These are phyloP conservation scores for Suillus discolor DNA, from an alignment of 768 basidiomycete genomes.

Conservation along the genomic window DNA sequence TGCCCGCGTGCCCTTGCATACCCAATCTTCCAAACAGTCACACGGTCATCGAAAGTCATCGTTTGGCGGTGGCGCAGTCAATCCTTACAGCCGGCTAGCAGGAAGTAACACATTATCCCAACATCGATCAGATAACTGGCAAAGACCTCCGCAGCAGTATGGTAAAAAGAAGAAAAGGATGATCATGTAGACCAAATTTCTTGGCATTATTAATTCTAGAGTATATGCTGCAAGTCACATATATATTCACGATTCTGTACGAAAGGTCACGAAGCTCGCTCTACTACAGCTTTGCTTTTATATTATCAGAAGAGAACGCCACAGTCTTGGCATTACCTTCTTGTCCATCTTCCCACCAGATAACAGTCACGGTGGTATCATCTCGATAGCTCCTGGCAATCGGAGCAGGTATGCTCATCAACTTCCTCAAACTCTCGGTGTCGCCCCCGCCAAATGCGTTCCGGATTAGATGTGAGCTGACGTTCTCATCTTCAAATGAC, in stretches of 20 bases:
- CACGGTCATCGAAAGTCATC: constrained; percentile 30
- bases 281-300: constrained; percentile 54
- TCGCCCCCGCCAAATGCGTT: constrained; percentile 93
- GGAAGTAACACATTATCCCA: constrained; percentile 38
- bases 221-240: constrained; percentile 6
- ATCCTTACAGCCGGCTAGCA: constrained; percentile 37
- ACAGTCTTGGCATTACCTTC: constrained; percentile 41
- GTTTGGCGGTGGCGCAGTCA: constrained; percentile 32
- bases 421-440: constrained; percentile 51
- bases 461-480: constrained; percentile 82
- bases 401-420: constrained; percentile 84
- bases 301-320: constrained; percentile 29
- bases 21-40: constrained; percentile 26
- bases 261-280: constrained; percentile 6
- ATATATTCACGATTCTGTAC: neutral
- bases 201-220: constrained; percentile 9
- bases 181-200: constrained; percentile 34
- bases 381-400: constrained; percentile 77
- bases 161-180: constrained; percentile 37
- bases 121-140: constrained; percentile 20
- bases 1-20: constrained; percentile 22
- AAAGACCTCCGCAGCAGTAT: constrained; percentile 28
- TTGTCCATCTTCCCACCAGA: constrained; percentile 81
- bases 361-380: constrained; percentile 83
- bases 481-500: constrained; percentile 80